Evolutionary conservation across 2,329 filamentous ascomycete genomes (phyloP), one percentile per base, ranked within the genome.

Genomic region (Neonectria magnoliae): DNA sequence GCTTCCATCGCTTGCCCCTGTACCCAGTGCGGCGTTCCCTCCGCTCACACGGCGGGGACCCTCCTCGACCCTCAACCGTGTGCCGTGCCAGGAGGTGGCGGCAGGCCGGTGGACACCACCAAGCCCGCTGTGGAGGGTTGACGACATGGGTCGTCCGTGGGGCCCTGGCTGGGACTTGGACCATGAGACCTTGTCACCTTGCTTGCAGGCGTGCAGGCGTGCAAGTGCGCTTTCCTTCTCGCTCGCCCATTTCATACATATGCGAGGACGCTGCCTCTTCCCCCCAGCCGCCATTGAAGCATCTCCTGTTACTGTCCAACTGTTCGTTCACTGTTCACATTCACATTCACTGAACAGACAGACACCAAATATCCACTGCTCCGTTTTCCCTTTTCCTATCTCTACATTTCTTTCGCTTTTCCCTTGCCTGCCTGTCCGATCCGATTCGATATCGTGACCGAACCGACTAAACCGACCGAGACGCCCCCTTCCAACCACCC

Each of bases 61-160:
- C 48, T 42, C 44, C 45, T 29, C 29, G 29, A 29, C 36, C 25
- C 25, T 25, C 25, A 13, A 36, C 36, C 14, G 36, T n/a, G 36
- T 38, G 14, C 55, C 25, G 56, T 48, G 50, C 61, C 61, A 64
- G 55, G 61, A 64, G 61, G 55, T 64, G 61, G 61, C 61, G 55
- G 60, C 55, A 59, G 51, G 56, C 51, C 44, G 25, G 61, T 59
- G 56, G 61, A 27, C 50, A 55, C 42, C 42, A 38, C 33, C 48
- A 55, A 50, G 16, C 60, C 61, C 56, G 48, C 60, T 63, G 60
- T 48, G 60, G 55, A 58, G 55, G 60, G 60, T 59, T 58, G 44
- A 56, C 60, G 57, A 45, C 50, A 48, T 48, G 31, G 60, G 54
- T 52, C 54, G 45, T 33, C 38, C 16, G 48, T 31, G 27, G 31